These are phyloP conservation scores for Neofusicoccum sp. DNA, from an alignment of 2,329 filamentous ascomycete genomes.

Conservation along the genomic window DNA sequence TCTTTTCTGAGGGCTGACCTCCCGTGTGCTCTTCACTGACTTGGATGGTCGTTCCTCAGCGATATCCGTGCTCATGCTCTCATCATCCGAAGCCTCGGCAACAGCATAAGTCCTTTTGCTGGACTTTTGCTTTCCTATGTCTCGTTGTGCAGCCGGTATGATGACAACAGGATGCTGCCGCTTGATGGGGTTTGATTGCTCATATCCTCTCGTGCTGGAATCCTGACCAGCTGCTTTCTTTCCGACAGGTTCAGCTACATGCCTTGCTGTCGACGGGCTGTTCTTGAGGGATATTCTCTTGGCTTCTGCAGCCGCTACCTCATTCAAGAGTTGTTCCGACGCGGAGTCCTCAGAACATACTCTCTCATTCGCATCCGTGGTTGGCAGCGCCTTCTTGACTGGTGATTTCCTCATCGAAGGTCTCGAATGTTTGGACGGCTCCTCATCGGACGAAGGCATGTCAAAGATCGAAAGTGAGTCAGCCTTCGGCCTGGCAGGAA, in stretches of 20 bases:
- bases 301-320: conserved; percentile 5
- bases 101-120: neutral
- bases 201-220: no score
- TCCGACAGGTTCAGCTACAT: neutral
- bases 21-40: neutral
- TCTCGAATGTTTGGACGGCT: conserved; percentile 20
- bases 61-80: neutral
- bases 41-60: neutral
- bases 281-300: neutral
- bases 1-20: neutral
- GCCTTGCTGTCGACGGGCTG: neutral
- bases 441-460: conserved; percentile 36
- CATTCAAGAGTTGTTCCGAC: conserved; percentile 13
- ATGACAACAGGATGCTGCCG: neutral
- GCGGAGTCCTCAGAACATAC: conserved; percentile 11
- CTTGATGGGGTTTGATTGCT: no score
- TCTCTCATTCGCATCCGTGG: neutral
- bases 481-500: neutral
- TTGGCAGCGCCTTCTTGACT: neutral
- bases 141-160: neutral
- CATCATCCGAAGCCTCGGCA: neutral
- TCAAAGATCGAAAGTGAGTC: conserved; percentile 37
- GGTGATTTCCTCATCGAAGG: neutral
- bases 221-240: neutral
- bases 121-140: neutral